phyloP scores from a whole-genome alignment of 176 grass and related monocot genomes.

The Triticum urartu region DNA sequence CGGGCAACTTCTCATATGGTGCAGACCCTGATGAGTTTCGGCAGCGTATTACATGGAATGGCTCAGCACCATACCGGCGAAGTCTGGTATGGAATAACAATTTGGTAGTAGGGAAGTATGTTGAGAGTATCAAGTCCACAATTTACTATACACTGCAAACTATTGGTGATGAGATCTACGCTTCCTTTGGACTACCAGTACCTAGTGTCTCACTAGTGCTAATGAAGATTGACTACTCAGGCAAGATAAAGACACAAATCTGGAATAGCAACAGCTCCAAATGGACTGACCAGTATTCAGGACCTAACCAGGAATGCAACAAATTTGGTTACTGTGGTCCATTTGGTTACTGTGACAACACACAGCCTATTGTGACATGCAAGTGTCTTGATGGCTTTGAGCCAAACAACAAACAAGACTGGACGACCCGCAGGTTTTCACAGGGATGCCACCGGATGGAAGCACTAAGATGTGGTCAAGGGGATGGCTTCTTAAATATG shows the following conservation, averaged over 20 bases:
- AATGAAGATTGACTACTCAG: conserved; percentile 27
- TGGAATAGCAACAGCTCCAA: conserved; percentile 4
- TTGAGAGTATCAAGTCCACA: background rate
- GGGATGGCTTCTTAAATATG: conserved; percentile 21
- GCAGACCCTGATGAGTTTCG: background rate
- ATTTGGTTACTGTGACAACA: conserved; percentile 43
- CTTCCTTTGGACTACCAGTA: background rate
- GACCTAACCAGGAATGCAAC: conserved; percentile 39
- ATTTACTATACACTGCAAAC: background rate
- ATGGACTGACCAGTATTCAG: background rate
- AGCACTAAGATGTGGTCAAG: conserved; percentile 13
- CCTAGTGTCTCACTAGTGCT: background rate
- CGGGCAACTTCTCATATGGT: conserved; percentile 23
- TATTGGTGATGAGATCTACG: conserved; percentile 2
- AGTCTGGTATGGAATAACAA: conserved; percentile 23
- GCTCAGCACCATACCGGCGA: background rate
- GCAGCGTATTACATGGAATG: conserved; percentile 10
- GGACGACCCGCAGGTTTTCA: background rate
- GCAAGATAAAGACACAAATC: background rate
- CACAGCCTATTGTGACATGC: conserved; percentile 22
- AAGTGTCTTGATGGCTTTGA: conserved; percentile 44
- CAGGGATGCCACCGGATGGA: conserved; percentile 39
- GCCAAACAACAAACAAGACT: conserved; percentile 19
- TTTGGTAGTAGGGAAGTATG: background rate
- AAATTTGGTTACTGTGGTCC: conserved; percentile 34